Base-by-base conservation (phyloP, 2,329 filamentous ascomycete genomes). In the Ampelomyces quisqualis region DNA sequence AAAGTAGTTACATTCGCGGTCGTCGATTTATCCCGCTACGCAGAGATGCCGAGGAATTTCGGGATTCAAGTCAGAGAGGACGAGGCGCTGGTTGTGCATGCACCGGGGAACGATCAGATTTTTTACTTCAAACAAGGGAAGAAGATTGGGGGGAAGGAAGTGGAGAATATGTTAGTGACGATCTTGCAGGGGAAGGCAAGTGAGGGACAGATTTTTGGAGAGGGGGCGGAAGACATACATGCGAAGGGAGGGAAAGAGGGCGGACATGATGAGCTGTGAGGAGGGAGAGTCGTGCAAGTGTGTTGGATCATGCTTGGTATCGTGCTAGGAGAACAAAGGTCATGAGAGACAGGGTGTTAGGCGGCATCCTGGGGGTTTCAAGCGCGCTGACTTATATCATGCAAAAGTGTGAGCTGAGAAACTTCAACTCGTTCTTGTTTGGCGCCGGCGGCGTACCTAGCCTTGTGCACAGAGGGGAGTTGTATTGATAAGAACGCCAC, bases 21-120 rank as follows among this genome's bases (percentile, higher is more conserved):
- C 10, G 49, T 48, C 1, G 55, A 59, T 35, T 35, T 45, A 1
- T 13, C 40, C 2, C 49, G 54, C 36, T 59, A 54, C 39, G 32
- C 20, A 11, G 48, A 55, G 10, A 58, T 61, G 55, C 55, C 57
- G 15, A 30, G 27, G 23, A 52, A 41, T 22, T 58, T 56, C 20
- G 56, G 54, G 2, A 10, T 39, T 50, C 13, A 28, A 3, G 15
- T 35, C 18, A 22, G 14, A n/a, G 24, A 45, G 9, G 31, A 39
- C 11, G 30, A 5, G 18, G 48, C 49, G 2, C n/a, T 58, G 8
- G 54, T 38, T 10, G 40, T 57, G 11, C 56, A 59, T 43, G 53
- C 54, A 5, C 52, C 53, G 8, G 34, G 47, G 33, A 57, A 59
- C 21, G 54, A 57, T 29, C 30, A 59, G 19, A 36, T 56, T 11